Evolutionary conservation across 1,284 basidiomycete genomes (phyloP).

Genomic region (Moesziomyces aphidis): DNA sequence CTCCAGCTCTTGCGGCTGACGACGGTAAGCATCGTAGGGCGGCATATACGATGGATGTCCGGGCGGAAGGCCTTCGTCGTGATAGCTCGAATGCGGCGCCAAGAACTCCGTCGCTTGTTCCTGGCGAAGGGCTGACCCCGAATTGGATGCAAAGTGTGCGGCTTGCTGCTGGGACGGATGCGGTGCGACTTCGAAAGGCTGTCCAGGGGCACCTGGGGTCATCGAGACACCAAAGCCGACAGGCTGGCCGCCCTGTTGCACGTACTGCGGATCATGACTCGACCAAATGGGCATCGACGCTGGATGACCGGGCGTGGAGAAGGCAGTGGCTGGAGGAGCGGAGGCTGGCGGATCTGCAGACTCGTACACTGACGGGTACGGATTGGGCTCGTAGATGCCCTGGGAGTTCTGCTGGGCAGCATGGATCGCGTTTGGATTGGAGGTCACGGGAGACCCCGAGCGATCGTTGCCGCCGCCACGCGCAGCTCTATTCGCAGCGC

Average conservation of each 20-base stretch:
- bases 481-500: slow-evolving; percentile 25
- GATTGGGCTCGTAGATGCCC: slow-evolving; percentile 8
- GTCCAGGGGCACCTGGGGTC: background rate
- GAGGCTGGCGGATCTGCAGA: slow-evolving; percentile 2
- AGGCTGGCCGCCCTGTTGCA: slow-evolving; percentile 9
- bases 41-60: slow-evolving; percentile 25
- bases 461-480: slow-evolving; percentile 17
- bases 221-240: slow-evolving; percentile 1
- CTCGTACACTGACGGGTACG: slow-evolving; percentile 16
- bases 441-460: slow-evolving; percentile 13
- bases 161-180: slow-evolving; percentile 21
- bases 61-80: slow-evolving; percentile 10
- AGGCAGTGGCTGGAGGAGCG: slow-evolving; percentile 2
- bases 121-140: slow-evolving; percentile 8
- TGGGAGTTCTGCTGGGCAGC: slow-evolving; percentile 2
- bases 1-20: slow-evolving; percentile 1
- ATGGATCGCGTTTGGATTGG: slow-evolving; percentile 1
- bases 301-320: slow-evolving; percentile 8
- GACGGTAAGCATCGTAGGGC: slow-evolving; percentile 22
- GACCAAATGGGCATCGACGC: slow-evolving; percentile 14
- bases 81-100: slow-evolving; percentile 9
- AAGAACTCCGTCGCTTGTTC: slow-evolving; percentile 6
- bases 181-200: slow-evolving; percentile 16
- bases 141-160: slow-evolving; percentile 20
- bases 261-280: slow-evolving; percentile 18